A percentile compares a stretch with the other conserved stretches of the same genome.
These are phyloP conservation scores for Teratosphaeria gauchensis DNA, from an alignment of 2,329 filamentous ascomycete species.

Conservation along the genomic window DNA sequence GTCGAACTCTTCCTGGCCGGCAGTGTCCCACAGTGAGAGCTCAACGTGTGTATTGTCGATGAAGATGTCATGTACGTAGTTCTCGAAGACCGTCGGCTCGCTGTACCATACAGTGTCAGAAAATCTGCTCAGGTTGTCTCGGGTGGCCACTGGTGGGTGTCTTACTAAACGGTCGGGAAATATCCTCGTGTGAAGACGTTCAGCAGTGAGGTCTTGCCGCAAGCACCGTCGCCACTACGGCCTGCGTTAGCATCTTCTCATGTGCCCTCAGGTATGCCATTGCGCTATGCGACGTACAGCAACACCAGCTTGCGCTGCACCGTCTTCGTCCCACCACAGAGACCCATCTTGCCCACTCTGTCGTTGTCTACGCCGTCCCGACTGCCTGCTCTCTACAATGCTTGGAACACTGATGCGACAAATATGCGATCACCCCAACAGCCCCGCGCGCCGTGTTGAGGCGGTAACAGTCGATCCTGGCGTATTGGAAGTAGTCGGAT, in stretches of 20 bases:
- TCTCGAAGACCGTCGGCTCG: constrained; percentile 96
- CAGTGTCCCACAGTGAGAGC: constrained; percentile 95
- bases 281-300: constrained; percentile 49
- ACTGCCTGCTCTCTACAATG: background rate
- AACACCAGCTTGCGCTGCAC: constrained; percentile 95
- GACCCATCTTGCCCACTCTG: constrained; percentile 27
- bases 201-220: constrained; percentile 90
- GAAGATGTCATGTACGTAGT: constrained; percentile 99
- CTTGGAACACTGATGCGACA: background rate
- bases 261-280: background rate
- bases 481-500: background rate
- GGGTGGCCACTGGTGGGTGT: constrained; percentile 4
- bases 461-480: background rate
- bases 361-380: background rate
- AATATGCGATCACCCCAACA: background rate
- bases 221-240: constrained; percentile 82
- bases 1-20: constrained; percentile 98
- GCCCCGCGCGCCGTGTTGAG: background rate
- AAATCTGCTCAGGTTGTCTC: background rate
- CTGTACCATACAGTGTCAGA: constrained; percentile 27
- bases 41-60: constrained; percentile 97
- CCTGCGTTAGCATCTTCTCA: constrained; percentile 8
- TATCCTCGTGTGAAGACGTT: constrained; percentile 99
- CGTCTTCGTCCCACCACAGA: constrained; percentile 53
- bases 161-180: constrained; percentile 91